Percentiles rank a stretch among this genome's conserved stretches.
Conservation (phyloP, 495 filamentous ascomycete genomes). For the Parmelia sp. region DNA sequence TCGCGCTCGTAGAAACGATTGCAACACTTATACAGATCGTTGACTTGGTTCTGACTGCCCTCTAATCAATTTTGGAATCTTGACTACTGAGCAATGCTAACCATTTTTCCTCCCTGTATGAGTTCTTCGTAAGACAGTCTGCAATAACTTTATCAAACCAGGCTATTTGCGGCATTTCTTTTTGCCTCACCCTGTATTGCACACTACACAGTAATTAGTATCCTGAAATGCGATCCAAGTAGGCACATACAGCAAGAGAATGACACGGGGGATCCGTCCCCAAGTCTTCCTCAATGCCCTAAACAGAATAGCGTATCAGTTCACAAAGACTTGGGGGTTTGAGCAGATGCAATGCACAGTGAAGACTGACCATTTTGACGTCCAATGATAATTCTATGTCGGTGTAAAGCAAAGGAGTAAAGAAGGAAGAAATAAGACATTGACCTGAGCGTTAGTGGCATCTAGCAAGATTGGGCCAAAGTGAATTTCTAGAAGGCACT, state of each 20-base stretch:
- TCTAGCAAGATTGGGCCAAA: background rate
- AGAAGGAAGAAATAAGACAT: background rate
- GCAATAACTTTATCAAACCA: conserved; percentile 22
- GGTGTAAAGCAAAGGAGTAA: background rate
- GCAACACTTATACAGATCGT: conserved; percentile 95
- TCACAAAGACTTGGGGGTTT: background rate
- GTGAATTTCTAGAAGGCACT: conserved; percentile 5
- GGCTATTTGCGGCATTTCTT: background rate
- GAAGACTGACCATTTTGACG: conserved; percentile 5
- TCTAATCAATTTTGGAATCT: background rate
- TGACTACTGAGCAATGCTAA: background rate
- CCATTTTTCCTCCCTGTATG: conserved; percentile 84
- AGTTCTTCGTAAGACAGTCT: conserved; percentile 80
- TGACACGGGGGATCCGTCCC: conserved; percentile 76
- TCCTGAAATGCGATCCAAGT: background rate
- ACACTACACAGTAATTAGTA: conserved; percentile 48
- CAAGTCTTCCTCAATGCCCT: conserved; percentile 63
- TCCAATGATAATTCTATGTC: background rate
- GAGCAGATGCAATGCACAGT: background rate
- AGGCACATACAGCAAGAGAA: conserved; percentile 68
- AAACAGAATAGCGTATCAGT: conserved; percentile 5
- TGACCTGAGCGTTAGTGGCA: background rate
- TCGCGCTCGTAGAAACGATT: conserved; percentile 75
- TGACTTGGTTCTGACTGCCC: conserved; percentile 53
- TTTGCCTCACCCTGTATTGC: conserved; percentile 71